Base-by-base conservation (phyloP, 2,329 filamentous ascomycete species). In the Emergomyces orientalis region DNA sequence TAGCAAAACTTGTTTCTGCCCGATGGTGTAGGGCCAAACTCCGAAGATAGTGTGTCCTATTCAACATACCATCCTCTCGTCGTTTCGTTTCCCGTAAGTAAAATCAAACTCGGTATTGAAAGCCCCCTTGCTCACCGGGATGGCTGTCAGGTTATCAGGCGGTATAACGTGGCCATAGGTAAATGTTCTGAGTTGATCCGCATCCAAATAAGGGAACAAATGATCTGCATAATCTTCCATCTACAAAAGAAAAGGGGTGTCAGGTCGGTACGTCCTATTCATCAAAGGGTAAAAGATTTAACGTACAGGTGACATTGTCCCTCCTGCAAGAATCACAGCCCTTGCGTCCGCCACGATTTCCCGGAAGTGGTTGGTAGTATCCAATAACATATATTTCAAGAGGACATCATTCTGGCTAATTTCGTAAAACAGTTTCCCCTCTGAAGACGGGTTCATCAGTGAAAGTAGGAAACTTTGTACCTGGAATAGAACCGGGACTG, bases 131-230 rank as follows among this genome's bases (percentile, higher is more conserved):
- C 73, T 80, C 0, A 99, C 76, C 0, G 89, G 86, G 77, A 88
- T 88, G 1, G 91, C 92, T 61, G 90, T 85, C 2, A 99, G 82
- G 66, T 91, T 96, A 2, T 86, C 84, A 0, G 84, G 76, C 0
- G 94, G 93, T 61, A 99, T 95, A 55, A 99, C 92, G 75, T 99
- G 94, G 0, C 91, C 92, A 72, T 93, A 99, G 67, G 91, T 97
- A 37, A 97, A 83, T 0, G 90, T 96, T 11, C 83, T 87, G 54
- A 97, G 83, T 63, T 85, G 85, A 0, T 79, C 75, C 0, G 81
- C 68, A 0, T 83, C 72, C 0, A 96, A 74, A 58, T 89, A 88
- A 0, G 93, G 89, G 65, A 99, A 94, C 0, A 99, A 81, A 69
- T 97, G 90, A 3, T 88, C 83, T 43, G 84, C 86, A 75, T 96